Percentiles rank a stretch among this genome's conserved stretches.
phyloP scores from a whole-genome alignment of 2,329 filamentous ascomycete species.

The Ascochyta rabiei region DNA sequence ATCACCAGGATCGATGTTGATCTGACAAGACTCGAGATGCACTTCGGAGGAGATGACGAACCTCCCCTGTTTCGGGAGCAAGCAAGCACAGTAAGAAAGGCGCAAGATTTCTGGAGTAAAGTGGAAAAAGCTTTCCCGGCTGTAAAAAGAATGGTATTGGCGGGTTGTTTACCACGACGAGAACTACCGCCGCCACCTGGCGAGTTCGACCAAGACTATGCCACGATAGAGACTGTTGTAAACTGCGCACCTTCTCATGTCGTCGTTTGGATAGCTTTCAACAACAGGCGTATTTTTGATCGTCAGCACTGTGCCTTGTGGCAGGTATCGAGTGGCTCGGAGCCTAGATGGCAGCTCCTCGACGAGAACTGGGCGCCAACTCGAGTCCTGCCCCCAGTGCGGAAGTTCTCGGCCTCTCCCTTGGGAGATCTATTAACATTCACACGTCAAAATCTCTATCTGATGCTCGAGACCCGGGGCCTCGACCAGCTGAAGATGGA shows the following conservation, averaged over 20 bases:
- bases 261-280: not conserved
- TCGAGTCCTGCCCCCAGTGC: conserved; percentile 5
- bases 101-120: not conserved
- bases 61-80: not conserved
- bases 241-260: not conserved
- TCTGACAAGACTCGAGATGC: not conserved
- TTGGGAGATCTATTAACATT: conserved; percentile 6
- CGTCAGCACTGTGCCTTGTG: not conserved
- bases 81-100: not conserved
- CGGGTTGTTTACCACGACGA: not conserved
- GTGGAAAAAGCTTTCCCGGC: not conserved
- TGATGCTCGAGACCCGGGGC: conserved; percentile 1
- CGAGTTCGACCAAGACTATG: not conserved
- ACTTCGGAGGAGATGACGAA: not conserved
- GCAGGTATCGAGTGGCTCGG: not conserved
- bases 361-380: conserved; percentile 9
- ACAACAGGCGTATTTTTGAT: not conserved
- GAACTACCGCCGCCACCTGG: too few species aligned
- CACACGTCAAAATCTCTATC: not conserved
- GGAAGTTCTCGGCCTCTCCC: conserved; percentile 6
- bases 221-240: not conserved
- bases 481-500: conserved; percentile 11
- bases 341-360: not conserved
- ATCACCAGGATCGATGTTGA: not conserved
- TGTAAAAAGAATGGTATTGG: not conserved